Conservation (phyloP, 257 asterid genomes). For the Fraxinus anomala region DNA sequence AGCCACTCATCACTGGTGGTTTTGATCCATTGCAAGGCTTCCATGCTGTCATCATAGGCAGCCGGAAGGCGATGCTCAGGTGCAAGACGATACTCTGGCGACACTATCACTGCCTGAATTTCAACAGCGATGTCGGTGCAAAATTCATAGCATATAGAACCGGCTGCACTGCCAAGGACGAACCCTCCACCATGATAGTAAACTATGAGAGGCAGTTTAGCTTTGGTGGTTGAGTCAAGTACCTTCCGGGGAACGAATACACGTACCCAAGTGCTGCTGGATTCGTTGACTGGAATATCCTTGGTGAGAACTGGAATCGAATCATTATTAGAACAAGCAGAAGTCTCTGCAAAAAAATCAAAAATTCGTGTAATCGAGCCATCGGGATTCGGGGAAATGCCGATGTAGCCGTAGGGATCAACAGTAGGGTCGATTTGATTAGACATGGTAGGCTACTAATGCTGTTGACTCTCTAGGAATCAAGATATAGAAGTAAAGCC, state of each 20-base stretch:
- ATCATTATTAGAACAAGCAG: neutral
- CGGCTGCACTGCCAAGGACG: conserved; percentile 39
- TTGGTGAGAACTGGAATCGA: conserved; percentile 16
- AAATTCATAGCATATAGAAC: conserved; percentile 32
- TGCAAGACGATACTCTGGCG: conserved; percentile 56
- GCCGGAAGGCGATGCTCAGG: conserved; percentile 53
- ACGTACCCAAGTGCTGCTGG: conserved; percentile 17
- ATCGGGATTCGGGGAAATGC: conserved; percentile 23
- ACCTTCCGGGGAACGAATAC: neutral
- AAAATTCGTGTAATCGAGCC: conserved; percentile 29
- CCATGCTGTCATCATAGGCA: conserved; percentile 41
- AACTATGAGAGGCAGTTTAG: conserved; percentile 46
- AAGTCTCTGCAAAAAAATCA: neutral
- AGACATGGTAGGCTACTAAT: neutral
- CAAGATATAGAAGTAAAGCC: too few relatives aligned
- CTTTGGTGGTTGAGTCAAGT: neutral
- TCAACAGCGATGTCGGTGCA: conserved; percentile 35
- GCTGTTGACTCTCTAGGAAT: neutral
- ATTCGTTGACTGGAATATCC: conserved; percentile 31
- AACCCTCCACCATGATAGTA: conserved; percentile 65
- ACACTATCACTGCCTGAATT: conserved; percentile 39
- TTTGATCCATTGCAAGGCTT: conserved; percentile 33
- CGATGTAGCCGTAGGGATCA: conserved; percentile 28
- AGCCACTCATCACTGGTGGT: conserved; percentile 39
- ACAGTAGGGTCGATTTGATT: conserved; percentile 11